Base-by-base conservation (phyloP, 2,329 filamentous ascomycete genomes). In the Coniochaeta sp. region DNA sequence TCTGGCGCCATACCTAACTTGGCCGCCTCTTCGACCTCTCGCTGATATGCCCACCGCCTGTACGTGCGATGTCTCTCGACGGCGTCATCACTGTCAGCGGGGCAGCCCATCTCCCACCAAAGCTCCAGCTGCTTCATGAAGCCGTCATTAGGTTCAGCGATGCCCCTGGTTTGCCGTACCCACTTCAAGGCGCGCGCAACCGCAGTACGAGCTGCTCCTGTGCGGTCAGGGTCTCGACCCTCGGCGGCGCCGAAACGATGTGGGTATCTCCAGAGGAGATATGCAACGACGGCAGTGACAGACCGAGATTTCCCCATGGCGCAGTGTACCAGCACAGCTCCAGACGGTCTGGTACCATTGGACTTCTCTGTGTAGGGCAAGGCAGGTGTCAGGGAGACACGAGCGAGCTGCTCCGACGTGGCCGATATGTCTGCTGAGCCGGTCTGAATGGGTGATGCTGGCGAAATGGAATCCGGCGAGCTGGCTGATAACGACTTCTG, bases 291-390 rank as follows among this genome's bases (percentile, higher is more conserved):
- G 65, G 90, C 85, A 34, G 91, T 88, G 65, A 93, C 90, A 56
- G 93, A 98, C 62, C 95, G 90, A 36, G 93, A 97, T 76, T 96
- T 96, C 59, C 95, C 95, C 87, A 96, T 96, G 24, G 92, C 93
- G 81, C 95, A 96, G 76, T 83, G 80, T 11, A 86, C 82, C 60
- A 81, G 81, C 31, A 86, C 81, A 16, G 75, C 81, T 31, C 76
- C 76, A 22, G 64, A 60, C 1, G 60, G 61, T 4, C 14, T 14
- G 3, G 6, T 60, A 26, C 50, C 67, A 58, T 52, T 62, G 61
- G 64, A 54, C 5, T 58, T 31, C 24, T 12, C 26, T 34, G 43
- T n/a, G 44, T n/a, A 52, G 26, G 47, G 44, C 19, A 17, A 16
- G 19, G 50, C 19, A 2, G 38, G 16, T n/a, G 31, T 14, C 19